These are phyloP conservation scores for Linderina pennispora DNA, from an alignment of 192 early-diverging fungal species.

Conservation along the genomic window DNA sequence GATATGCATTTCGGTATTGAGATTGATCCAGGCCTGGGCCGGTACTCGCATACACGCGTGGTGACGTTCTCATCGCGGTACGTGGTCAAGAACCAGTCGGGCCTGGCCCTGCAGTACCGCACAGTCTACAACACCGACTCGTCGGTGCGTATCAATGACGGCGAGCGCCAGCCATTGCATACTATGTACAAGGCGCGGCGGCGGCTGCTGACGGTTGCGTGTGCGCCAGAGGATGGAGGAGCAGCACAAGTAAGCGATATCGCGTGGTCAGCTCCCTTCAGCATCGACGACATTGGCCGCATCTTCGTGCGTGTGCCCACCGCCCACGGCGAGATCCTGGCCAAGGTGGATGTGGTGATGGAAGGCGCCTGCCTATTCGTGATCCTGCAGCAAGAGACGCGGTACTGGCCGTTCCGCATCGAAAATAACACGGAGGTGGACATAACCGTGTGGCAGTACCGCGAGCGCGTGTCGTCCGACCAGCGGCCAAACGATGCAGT, in stretches of 20 bases:
- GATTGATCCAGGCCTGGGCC: slow-evolving; percentile 84
- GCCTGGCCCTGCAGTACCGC: slow-evolving; percentile 66
- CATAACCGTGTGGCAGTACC: slow-evolving; percentile 71
- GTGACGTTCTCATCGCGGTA: slow-evolving; percentile 89
- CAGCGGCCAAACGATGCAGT: not conserved
- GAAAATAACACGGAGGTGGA: slow-evolving; percentile 49
- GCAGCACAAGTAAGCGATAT: slow-evolving; percentile 30
- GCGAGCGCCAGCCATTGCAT: slow-evolving; percentile 57
- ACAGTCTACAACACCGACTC: slow-evolving; percentile 55
- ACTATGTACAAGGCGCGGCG: slow-evolving; percentile 59
- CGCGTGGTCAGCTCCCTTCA: slow-evolving; percentile 81
- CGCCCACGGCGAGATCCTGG: slow-evolving; percentile 46
- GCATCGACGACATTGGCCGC: slow-evolving; percentile 81
- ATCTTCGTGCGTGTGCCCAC: slow-evolving; percentile 72
- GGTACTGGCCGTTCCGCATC: slow-evolving; percentile 85
- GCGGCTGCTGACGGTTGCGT: slow-evolving; percentile 61
- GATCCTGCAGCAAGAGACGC: slow-evolving; percentile 65
- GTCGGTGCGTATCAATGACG: slow-evolving; percentile 46
- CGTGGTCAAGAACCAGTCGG: slow-evolving; percentile 77
- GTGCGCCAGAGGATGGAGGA: slow-evolving; percentile 41
- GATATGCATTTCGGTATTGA: slow-evolving; percentile 77
- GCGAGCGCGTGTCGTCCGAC: slow-evolving; percentile 8
- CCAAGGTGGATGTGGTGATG: slow-evolving; percentile 76
- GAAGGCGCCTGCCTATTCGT: slow-evolving; percentile 91
- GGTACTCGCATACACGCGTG: slow-evolving; percentile 78